Base-by-base conservation (phyloP, 441 rosid species). In the Syzygium malaccense region DNA sequence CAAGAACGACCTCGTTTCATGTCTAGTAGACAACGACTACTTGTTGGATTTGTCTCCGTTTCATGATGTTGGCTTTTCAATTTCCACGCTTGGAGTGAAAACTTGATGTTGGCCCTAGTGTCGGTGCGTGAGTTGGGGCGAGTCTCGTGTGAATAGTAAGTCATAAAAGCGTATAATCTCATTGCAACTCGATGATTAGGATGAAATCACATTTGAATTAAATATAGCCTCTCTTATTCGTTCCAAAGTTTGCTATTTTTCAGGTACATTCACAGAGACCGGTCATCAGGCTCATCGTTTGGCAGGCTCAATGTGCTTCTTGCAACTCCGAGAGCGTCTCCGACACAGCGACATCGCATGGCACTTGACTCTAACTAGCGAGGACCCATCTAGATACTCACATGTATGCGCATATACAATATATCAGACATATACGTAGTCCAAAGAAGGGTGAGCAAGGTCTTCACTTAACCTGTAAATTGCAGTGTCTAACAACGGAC, bases 91-190 rank as follows among this genome's bases (percentile, higher is more conserved):
- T 19, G 48, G 79, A 71, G 49, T 11, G 79, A 26, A 19, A 68
- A 68, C 11, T 68, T 19, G 49, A 71, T 20, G 80, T 19, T 41
- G 79, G 28, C 49, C 37, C 49, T 71, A 71, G 80, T 2, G 80
- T 71, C 9, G 3, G 0, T 12, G 4, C 3, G 4, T 37, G 83
- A 37, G 1, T 9, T 3, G 3, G 17, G 9, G 0, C 1, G 1
- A 37, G 15, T 20, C 15, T 71, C n/a, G 0, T 37, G 14, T 6
- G 1, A 20, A 11, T 6, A 20, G 1, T 3, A 20, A 71, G 9
- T 37, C 1, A 37, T 37, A 14, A 6, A 8, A 71, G 2, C 15
- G 14, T 37, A 33, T 12, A 7, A 23, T 71, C 9, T 20, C 17
- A 1, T 23, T 33, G 0, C 14, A 33, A 37, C 25, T 0, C 4